These are phyloP conservation scores for Neurospora sp. DNA, from an alignment of 495 filamentous ascomycete species.

Conservation along the genomic window DNA sequence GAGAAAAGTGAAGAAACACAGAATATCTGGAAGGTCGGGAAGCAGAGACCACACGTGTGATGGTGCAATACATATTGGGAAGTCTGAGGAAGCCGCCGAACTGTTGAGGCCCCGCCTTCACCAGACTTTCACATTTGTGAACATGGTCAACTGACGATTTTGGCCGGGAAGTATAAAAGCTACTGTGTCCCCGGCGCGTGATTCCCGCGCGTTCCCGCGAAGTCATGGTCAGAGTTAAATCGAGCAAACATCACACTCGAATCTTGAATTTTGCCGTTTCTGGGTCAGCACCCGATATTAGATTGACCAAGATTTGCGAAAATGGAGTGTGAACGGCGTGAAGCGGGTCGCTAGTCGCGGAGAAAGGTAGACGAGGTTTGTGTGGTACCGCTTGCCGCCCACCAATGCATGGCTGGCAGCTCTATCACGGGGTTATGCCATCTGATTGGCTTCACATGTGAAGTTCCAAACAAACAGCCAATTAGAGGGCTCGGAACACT, in stretches of 20 bases:
- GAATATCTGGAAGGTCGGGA: background rate
- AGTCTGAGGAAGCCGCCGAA: background rate
- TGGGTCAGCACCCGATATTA: background rate
- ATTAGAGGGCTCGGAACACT: conserved; percentile 12
- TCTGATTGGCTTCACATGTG: conserved; percentile 19
- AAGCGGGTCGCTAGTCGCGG: conserved; percentile 2
- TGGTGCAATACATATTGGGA: background rate
- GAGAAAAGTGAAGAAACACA: background rate
- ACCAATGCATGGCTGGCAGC: conserved; percentile 24
- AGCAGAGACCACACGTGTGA: background rate
- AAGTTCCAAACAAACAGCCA: conserved; percentile 8
- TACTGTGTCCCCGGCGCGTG: background rate
- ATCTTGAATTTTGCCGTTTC: background rate
- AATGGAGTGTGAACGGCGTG: background rate
- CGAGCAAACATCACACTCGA: background rate
- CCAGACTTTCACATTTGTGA: background rate
- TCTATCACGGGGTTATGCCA: conserved; percentile 18
- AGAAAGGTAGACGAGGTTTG: background rate
- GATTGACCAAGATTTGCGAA: background rate
- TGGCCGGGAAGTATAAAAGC: background rate
- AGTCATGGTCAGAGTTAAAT: background rate
- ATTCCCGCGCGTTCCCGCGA: background rate
- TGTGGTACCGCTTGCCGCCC: conserved; percentile 27
- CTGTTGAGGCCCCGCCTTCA: background rate
- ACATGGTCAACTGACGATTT: background rate